Percentiles rank a stretch among this genome's conserved stretches.
These are phyloP conservation scores for Colletotrichum brevisporum DNA, from an alignment of 2,329 filamentous ascomycete genomes.

Conservation along the genomic window DNA sequence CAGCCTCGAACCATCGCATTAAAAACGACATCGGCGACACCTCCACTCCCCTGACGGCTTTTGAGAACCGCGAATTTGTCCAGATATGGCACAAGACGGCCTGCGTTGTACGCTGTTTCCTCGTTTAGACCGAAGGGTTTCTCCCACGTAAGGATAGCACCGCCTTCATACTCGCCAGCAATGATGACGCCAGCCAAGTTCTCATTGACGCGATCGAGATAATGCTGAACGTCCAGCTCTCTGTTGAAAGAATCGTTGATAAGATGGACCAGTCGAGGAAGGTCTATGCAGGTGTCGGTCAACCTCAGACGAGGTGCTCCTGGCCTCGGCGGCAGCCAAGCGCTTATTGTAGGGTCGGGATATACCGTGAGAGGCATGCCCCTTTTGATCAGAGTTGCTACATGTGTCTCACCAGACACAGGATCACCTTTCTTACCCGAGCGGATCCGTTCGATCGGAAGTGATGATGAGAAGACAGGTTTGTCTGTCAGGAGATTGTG, in stretches of 20 bases:
- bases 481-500: conserved; percentile 98
- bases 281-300: conserved; percentile 85
- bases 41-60: conserved; percentile 88
- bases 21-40: conserved; percentile 96
- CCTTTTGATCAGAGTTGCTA: conserved; percentile 88
- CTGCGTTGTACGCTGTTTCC: conserved; percentile 66
- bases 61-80: conserved; percentile 98
- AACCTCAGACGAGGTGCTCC: conserved; percentile 75
- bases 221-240: conserved; percentile 86
- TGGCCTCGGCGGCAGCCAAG: conserved; percentile 77
- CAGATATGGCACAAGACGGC: conserved; percentile 87
- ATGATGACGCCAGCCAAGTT: conserved; percentile 93
- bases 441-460: conserved; percentile 79
- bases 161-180: conserved; percentile 96
- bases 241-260: conserved; percentile 95
- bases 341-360: conserved; percentile 74
- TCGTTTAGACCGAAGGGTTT: conserved; percentile 73
- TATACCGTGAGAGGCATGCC: conserved; percentile 91
- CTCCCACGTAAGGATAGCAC: conserved; percentile 96
- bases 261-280: conserved; percentile 84
- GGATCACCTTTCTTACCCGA: conserved; percentile 41
- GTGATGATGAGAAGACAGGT: conserved; percentile 90
- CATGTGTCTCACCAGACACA: conserved; percentile 40
- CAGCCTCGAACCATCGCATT: conserved; percentile 93
- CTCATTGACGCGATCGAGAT: conserved; percentile 83